Base-by-base conservation (phyloP, 768 basidiomycete species). In the Clathrus columnatus region DNA sequence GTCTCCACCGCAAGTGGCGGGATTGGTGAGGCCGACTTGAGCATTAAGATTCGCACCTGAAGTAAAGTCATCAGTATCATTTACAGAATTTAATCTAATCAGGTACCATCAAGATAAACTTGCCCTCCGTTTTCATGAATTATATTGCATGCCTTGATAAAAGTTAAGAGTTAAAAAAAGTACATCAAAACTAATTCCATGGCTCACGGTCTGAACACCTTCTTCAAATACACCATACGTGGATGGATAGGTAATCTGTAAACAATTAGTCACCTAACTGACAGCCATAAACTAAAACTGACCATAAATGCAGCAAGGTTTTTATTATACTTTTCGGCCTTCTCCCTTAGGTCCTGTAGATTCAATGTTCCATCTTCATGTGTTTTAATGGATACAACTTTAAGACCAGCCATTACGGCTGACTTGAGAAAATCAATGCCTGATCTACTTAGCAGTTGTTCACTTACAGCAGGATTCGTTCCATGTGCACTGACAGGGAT, bases 151-250 rank as follows among this genome's bases (percentile, higher is more conserved):
- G 94, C 95, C 77, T 91, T 66, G 28, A 24, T 14, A 70, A 4
- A 62, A 42, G 57, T 7, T 23, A 48, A 57, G 11, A 52, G 5
- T 50, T n/a, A 36, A 11, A 36, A 36, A 36, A 4, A 8, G 36
- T 32, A 32, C 11, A 36, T 4, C 36, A 14, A 11, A 14, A 8
- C 11, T 36, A 36, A 36, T 14, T 36, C 36, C 14, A 36, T 36
- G 17, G 62, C 75, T 62, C 60, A 83, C 84, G 54, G 87, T 81
- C 64, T 82, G 75, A 29, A 97, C 85, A 47, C 93, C 93, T 60
- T 85, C 80, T 67, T 99, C 96, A 64, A 98, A 98, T 18, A 98
- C 95, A 63, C 96, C 96, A 59, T 93, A 99, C 0, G 96, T 98
- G 4, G 93, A 96, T 0, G 94, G 93, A 65, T 95, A 96, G 18